Base-by-base conservation (phyloP, 2,329 filamentous ascomycete species). In the Exophiala sideris region DNA sequence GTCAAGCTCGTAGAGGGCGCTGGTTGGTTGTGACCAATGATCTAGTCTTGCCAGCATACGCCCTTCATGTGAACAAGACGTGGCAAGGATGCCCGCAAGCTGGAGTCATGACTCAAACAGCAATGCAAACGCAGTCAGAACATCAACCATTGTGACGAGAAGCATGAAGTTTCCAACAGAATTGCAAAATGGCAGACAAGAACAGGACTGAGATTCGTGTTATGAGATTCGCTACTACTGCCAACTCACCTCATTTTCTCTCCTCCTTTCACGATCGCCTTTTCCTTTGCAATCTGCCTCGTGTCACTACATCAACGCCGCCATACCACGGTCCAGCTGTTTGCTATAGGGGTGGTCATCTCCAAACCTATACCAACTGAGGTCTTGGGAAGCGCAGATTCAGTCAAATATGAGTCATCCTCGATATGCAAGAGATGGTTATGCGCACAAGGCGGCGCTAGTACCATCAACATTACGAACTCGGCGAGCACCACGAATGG, bases 221-320 rank as follows among this genome's bases (percentile, higher is more conserved):
- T 34, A 34, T 12, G 52, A 34, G n/a, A 45, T 58, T 18, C 35
- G 42, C 18, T 62, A 54, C 16, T 57, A 62, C 42, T 62, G 59
- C 39, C 3, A 14, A 16, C 33, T 52, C 3, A 48, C 40, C n/a
- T 57, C 57, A 20, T 56, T 58, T 46, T 46, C 54, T 8, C 18
- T 59, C 14, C n/a, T 45, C n/a, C 45, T 62, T 35, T 51, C 58
- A 24, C 21, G 29, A 5, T 34, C 45, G 8, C 16, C 44, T 11
- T 14, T 62, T 6, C 60, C 60, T 6, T 66, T 81, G 0, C 53
- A 65, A 38, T 73, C 68, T 0, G 63, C 64, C 5, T 68, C 66
- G 51, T 81, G 79, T 60, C 78, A 81, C 66, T 81, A 78, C 67
- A 65, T 14, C 79, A 77, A 2, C 81, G 79, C 61, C 72, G 78